A percentile compares a stretch with the other conserved stretches of the same genome.
Evolutionary conservation across 371 early-diverging fungal species (phyloP).

Genomic region (Rhizopus delemar): DNA sequence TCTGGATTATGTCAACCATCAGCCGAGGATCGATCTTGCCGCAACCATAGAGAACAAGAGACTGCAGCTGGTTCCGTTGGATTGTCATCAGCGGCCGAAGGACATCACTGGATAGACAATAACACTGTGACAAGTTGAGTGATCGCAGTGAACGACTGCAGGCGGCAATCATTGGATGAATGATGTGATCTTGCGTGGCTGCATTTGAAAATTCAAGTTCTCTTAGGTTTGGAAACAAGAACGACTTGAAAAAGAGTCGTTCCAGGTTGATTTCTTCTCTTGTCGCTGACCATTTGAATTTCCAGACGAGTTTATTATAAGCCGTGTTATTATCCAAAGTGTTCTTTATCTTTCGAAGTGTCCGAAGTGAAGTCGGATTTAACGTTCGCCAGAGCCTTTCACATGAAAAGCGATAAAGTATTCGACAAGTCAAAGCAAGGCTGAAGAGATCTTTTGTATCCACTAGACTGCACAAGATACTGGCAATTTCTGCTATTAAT

Average conservation of each 20-base stretch:
- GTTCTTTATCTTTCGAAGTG: constrained; percentile 40
- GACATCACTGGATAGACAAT: constrained; percentile 43
- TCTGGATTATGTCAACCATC: constrained; percentile 31
- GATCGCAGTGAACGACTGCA: constrained; percentile 28
- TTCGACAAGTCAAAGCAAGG: constrained; percentile 38
- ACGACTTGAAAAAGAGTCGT: constrained; percentile 32
- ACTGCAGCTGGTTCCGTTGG: constrained; percentile 28
- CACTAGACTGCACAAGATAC: constrained; percentile 35
- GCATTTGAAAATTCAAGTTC: constrained; percentile 46
- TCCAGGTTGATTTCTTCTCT: constrained; percentile 31
- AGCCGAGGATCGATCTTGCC: constrained; percentile 36
- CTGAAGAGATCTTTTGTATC: constrained; percentile 35
- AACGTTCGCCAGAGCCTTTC: constrained; percentile 38
- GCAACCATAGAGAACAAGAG: constrained; percentile 43
- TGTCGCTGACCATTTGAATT: constrained; percentile 30
- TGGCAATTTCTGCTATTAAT: constrained; percentile 43
- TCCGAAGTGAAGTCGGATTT: constrained; percentile 37
- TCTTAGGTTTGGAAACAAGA: constrained; percentile 37
- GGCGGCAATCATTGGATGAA: constrained; percentile 31
- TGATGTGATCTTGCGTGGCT: constrained; percentile 43
- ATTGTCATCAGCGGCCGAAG: constrained; percentile 37
- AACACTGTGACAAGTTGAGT: constrained; percentile 45
- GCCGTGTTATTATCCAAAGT: constrained; percentile 31
- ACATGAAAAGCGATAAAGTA: constrained; percentile 33
- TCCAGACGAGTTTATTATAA: constrained; percentile 35